These are phyloP conservation scores for Pleurotus cornucopiae DNA, from an alignment of 768 basidiomycete genomes.

Conservation along the genomic window DNA sequence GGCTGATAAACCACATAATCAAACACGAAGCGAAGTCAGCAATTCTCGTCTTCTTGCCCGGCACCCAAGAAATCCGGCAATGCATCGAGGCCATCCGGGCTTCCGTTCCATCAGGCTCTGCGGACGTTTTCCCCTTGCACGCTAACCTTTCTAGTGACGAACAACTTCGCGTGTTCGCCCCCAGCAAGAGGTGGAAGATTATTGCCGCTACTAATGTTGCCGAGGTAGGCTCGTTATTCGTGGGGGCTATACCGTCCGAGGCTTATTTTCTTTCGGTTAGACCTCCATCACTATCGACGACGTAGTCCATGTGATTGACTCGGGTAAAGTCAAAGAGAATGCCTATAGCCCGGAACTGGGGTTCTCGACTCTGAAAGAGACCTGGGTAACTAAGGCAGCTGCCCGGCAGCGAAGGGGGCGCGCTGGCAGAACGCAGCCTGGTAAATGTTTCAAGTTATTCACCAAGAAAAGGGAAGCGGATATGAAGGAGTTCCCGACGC, in stretches of 20 bases:
- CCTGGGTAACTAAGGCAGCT: conserved; percentile 74
- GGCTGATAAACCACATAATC: conserved; percentile 61
- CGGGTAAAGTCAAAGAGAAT: conserved; percentile 83
- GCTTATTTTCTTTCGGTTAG: conserved; percentile 27
- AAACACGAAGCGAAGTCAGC: conserved; percentile 49
- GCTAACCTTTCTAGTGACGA: conserved; percentile 85
- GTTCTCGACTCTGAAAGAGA: conserved; percentile 74
- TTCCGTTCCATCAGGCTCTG: conserved; percentile 27
- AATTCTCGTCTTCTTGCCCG: conserved; percentile 86
- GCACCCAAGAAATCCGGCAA: conserved; percentile 82
- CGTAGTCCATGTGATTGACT: conserved; percentile 79
- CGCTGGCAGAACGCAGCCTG: conserved; percentile 82
- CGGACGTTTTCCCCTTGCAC: conserved; percentile 74
- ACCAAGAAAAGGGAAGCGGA: conserved; percentile 66
- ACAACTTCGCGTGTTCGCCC: conserved; percentile 72
- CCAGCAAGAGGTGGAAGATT: conserved; percentile 69
- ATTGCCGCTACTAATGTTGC: conserved; percentile 91
- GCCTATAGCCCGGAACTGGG: conserved; percentile 67
- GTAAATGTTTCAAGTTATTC: conserved; percentile 86
- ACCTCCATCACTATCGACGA: conserved; percentile 93
- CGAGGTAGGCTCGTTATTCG: conserved; percentile 45
- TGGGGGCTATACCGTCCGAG: background rate
- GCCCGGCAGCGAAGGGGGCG: conserved; percentile 83
- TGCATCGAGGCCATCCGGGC: conserved; percentile 60
- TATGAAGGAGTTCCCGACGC: conserved; percentile 71